A percentile compares a stretch with the other conserved stretches of the same genome.
Conservation (phyloP, 208 protist genomes). For the Trypanosoma rangeli region DNA sequence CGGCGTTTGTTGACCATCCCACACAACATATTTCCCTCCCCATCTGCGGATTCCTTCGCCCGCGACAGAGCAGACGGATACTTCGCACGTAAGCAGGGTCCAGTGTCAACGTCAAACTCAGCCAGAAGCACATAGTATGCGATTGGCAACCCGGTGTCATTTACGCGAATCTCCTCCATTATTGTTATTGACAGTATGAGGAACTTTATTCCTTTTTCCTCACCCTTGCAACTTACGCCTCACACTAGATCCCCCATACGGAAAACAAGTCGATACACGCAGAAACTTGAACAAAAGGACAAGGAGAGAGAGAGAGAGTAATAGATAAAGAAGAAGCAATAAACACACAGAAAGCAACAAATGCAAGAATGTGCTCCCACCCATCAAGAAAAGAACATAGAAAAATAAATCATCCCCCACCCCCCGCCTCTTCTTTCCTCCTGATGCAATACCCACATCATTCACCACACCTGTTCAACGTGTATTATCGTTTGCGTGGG, state of each 20-base stretch:
- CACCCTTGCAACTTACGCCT: too few relatives aligned
- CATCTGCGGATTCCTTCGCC: not conserved
- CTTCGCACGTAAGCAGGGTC: slow-evolving; percentile 55
- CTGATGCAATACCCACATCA: too few relatives aligned
- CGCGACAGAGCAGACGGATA: slow-evolving; percentile 30
- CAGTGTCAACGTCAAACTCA: slow-evolving; percentile 82
- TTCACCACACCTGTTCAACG: too few relatives aligned
- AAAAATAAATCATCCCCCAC: too few relatives aligned
- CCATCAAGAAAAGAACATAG: too few relatives aligned
- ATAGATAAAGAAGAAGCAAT: not conserved
- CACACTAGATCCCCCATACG: too few relatives aligned
- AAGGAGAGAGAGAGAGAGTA: not conserved
- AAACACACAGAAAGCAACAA: not conserved
- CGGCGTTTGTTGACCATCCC: not conserved
- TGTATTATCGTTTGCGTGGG: too few relatives aligned
- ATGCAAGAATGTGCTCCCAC: too few relatives aligned
- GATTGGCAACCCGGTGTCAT: slow-evolving; percentile 4
- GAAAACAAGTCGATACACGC: too few relatives aligned
- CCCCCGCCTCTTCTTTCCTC: too few relatives aligned
- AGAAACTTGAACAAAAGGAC: not conserved
- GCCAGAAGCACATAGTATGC: slow-evolving; percentile 46
- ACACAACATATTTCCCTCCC: slow-evolving; percentile 5
- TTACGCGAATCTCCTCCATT: not conserved
- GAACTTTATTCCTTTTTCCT: too few relatives aligned
- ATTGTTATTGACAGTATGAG: slow-evolving; percentile 5